Evolutionary conservation across 306 rosid species (phyloP).

Genomic region (Astragalus membranaceus): DNA sequence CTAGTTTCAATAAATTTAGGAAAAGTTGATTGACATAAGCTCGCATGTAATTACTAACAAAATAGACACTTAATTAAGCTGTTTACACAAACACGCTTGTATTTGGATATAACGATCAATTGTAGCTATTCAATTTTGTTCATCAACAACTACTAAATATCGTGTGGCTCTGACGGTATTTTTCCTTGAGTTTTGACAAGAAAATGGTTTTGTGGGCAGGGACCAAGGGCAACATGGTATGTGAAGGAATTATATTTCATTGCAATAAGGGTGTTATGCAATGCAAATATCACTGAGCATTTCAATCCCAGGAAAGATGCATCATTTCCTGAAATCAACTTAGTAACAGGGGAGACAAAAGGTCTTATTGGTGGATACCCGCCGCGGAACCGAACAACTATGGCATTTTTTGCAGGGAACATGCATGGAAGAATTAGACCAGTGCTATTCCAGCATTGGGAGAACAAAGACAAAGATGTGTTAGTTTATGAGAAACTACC

Average conservation of each 20-base stretch:
- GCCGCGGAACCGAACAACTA: slow-evolving; percentile 13
- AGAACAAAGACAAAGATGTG: slow-evolving; percentile 37
- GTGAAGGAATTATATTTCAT: slow-evolving; percentile 46
- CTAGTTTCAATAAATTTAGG: too few relatives aligned
- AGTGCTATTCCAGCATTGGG: slow-evolving; percentile 40
- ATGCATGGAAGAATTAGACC: slow-evolving; percentile 51
- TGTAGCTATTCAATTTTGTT: background rate
- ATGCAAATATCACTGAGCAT: slow-evolving; percentile 48
- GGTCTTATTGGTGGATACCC: slow-evolving; percentile 35
- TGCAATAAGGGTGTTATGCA: slow-evolving; percentile 49
- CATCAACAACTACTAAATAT: background rate
- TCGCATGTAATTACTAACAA: background rate
- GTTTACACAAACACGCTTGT: background rate
- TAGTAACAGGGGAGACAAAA: slow-evolving; percentile 29
- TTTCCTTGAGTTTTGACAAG: background rate
- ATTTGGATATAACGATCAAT: background rate
- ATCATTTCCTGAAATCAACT: slow-evolving; percentile 56
- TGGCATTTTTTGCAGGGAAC: slow-evolving; percentile 49
- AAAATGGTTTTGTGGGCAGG: slow-evolving; percentile 19
- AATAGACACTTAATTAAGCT: too few relatives aligned
- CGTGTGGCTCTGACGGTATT: background rate
- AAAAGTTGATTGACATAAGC: background rate
- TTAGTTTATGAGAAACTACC: slow-evolving; percentile 42
- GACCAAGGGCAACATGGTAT: slow-evolving; percentile 58
- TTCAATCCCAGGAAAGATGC: slow-evolving; percentile 67